Evolutionary conservation across 495 filamentous ascomycete genomes (phyloP).

Genomic region (Tuber aestivum): DNA sequence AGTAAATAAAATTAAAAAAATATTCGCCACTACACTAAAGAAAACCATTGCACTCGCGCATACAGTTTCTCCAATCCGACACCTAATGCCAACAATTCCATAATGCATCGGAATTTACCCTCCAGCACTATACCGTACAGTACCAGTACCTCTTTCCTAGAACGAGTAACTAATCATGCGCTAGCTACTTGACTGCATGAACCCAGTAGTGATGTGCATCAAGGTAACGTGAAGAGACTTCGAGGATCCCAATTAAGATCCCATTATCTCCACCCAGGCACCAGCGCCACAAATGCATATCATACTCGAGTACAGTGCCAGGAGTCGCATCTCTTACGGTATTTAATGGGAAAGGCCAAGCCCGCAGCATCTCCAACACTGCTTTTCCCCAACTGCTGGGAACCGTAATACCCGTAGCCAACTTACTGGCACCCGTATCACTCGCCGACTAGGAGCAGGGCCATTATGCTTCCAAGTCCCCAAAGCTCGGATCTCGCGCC

Average conservation of each 20-base stretch:
- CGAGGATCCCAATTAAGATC: not conserved
- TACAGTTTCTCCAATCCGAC: not conserved
- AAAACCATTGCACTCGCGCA: not conserved
- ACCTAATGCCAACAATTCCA: not conserved
- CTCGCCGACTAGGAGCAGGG: too few species aligned
- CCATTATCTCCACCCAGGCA: not conserved
- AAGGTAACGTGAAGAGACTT: not conserved
- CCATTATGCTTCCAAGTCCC: too few species aligned
- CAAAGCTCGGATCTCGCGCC: not conserved
- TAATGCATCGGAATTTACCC: not conserved
- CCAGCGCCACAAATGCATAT: not conserved
- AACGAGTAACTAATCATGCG: not conserved
- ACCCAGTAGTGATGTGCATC: not conserved
- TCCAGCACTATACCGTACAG: too few species aligned
- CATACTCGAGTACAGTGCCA: too few species aligned
- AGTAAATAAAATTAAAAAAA: not conserved
- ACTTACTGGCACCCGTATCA: too few species aligned
- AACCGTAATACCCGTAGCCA: too few species aligned
- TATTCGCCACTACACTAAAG: not conserved
- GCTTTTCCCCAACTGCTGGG: too few species aligned
- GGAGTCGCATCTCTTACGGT: not conserved
- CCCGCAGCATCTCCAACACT: not conserved
- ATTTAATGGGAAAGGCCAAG: not conserved
- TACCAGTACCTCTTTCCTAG: not conserved
- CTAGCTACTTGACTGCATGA: not conserved